Base-by-base conservation (phyloP, 352 stramenopile genomes). In the Peronospora destructor region DNA sequence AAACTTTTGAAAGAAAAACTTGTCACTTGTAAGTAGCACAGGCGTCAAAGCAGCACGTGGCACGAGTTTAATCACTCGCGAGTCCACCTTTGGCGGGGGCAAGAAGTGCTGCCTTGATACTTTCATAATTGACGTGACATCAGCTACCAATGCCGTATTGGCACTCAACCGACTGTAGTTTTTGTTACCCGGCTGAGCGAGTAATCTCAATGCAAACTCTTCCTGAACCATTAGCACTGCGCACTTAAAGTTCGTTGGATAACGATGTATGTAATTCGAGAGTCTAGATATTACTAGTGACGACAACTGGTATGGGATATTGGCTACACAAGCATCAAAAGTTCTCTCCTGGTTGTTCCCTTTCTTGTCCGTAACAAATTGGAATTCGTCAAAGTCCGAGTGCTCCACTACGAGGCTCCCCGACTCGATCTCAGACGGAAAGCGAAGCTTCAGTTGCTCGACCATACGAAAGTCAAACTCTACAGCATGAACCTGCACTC, bases 241-340 rank as follows among this genome's bases (percentile, higher is more conserved):
- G 45, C 68, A 84, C 44, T 73, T 64, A 45, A 88, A 73, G 10
- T 46, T 68, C 19, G 63, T 61, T 0, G 75, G 66, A 44, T 78
- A 84, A 16, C 55, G 53, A 46, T 78, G 68, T 67, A 87, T 83
- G 60, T 87, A 85, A 53, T 49, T 86, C n/a, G 66, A 75, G 6
- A 94, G 64, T 17, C 80, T 61, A 19, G 72, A 85, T 35, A 94
- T 66, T 43, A 94, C 75, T 16, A 89, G 61, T 1, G 84, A 94
- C 48, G 81, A 91, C 33, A 94, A 69, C 33, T 94, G 76, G 60
- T 94, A 94, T 53, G 84, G 84, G 32, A 94, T 88, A 50, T 94
- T 94, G 40, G 84, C 84, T 4, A 92, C 81, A 16, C 77, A 89
- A 28, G 76, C 76, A 49, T 92, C 76, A 26, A 90, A 76, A 12